phyloP scores from a whole-genome alignment of 805 yeast species.

The Metschnikowia rubicola region DNA sequence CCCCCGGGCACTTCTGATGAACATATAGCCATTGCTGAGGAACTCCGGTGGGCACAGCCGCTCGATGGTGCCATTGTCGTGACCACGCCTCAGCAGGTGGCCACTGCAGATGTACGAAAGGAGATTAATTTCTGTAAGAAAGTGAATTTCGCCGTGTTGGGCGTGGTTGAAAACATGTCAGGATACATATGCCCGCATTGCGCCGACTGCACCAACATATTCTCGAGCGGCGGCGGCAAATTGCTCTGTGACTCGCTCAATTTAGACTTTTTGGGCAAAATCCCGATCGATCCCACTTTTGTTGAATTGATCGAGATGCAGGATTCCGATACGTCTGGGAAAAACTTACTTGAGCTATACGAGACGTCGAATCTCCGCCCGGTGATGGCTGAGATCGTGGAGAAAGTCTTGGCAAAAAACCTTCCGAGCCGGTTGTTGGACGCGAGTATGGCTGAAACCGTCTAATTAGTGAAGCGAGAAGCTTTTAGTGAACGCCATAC shows the following conservation, averaged over 20 bases:
- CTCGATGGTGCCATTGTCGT: slow-evolving; percentile 89
- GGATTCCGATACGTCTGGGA: slow-evolving; percentile 24
- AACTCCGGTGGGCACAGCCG: slow-evolving; percentile 63
- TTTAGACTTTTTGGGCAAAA: slow-evolving; percentile 73
- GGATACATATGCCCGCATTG: slow-evolving; percentile 96
- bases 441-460: neutral
- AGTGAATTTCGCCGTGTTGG: slow-evolving; percentile 75
- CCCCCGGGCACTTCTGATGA: slow-evolving; percentile 99
- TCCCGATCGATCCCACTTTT: slow-evolving; percentile 92
- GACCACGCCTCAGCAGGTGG: slow-evolving; percentile 93
- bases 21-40: slow-evolving; percentile 95
- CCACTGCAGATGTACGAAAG: slow-evolving; percentile 90
- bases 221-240: slow-evolving; percentile 90
- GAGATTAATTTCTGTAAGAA: slow-evolving; percentile 90
- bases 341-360: slow-evolving; percentile 32
- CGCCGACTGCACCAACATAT: slow-evolving; percentile 85
- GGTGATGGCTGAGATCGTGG: slow-evolving; percentile 34
- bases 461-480: too few species aligned
- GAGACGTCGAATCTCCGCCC: slow-evolving; percentile 35
- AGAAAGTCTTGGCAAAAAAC: slow-evolving; percentile 30
- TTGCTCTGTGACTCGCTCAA: slow-evolving; percentile 58
- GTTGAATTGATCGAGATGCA: slow-evolving; percentile 81
- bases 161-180: slow-evolving; percentile 93
- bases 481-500: too few species aligned
- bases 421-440: slow-evolving; percentile 20